These are phyloP conservation scores for Ophiocordyceps camponoti-saundersi DNA, from an alignment of 2,329 filamentous ascomycete genomes.

Conservation along the genomic window DNA sequence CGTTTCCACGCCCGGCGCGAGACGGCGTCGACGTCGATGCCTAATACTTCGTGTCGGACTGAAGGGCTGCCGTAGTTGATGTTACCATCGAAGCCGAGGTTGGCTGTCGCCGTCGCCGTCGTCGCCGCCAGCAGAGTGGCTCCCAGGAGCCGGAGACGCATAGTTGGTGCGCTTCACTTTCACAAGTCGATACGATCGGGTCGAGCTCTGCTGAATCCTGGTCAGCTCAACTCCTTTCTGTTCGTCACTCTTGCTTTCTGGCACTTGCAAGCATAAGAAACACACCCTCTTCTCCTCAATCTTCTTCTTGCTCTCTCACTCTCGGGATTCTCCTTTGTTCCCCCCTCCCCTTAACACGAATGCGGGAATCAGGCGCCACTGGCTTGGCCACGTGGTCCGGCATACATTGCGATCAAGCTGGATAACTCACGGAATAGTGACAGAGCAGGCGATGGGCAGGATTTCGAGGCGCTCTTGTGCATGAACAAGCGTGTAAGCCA, in stretches of 20 bases:
- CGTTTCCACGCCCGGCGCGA: slow-evolving; percentile 31
- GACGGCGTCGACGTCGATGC: slow-evolving; percentile 46
- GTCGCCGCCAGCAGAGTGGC: neutral
- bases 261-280: too few species aligned
- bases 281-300: neutral
- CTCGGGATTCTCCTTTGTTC: neutral
- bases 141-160: neutral
- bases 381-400: neutral
- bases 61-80: slow-evolving; percentile 54
- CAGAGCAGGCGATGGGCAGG: too few species aligned
- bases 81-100: slow-evolving; percentile 22
- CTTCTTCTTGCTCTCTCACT: neutral
- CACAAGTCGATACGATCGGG: too few species aligned
- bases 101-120: neutral
- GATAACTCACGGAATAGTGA: neutral
- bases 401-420: neutral
- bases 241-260: too few species aligned
- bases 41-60: slow-evolving; percentile 42
- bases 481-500: neutral
- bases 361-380: neutral
- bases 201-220: too few species aligned
- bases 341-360: neutral
- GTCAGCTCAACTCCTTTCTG: too few species aligned
- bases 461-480: neutral
- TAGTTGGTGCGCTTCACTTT: neutral